Conservation (phyloP, 192 early-diverging fungal species). For the Jimgerdemannia lactiflua region DNA sequence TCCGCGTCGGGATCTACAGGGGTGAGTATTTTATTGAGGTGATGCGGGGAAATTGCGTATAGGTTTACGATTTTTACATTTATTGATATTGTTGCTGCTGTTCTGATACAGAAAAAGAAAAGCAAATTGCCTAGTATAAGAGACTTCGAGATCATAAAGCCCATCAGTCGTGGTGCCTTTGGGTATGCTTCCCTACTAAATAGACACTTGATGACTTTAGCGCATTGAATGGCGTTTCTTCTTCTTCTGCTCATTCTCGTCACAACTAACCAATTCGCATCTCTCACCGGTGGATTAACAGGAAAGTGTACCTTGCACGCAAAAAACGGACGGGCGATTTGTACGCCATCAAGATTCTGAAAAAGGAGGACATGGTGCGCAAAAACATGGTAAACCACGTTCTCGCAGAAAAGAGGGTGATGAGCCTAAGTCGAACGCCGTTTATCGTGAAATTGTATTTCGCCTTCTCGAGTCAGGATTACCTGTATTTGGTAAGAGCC, state of each 20-base stretch:
- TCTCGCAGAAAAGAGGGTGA: slow-evolving; percentile 80
- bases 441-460: slow-evolving; percentile 94
- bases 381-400: slow-evolving; percentile 97
- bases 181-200: slow-evolving; percentile 41
- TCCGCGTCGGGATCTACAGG: slow-evolving; percentile 19
- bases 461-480: slow-evolving; percentile 86
- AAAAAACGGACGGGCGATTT: slow-evolving; percentile 86
- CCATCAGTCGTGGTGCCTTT: slow-evolving; percentile 92
- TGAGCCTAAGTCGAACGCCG: slow-evolving; percentile 74
- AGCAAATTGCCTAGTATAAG: slow-evolving; percentile 69
- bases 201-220: not conserved
- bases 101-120: not conserved
- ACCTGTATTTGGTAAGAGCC: slow-evolving; percentile 70
- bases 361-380: slow-evolving; percentile 91
- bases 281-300: slow-evolving; percentile 15
- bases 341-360: slow-evolving; percentile 91
- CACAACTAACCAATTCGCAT: slow-evolving; percentile 8
- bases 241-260: not conserved
- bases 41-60: no score
- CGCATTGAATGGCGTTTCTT: not conserved
- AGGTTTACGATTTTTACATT: not conserved
- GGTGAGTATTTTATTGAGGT: not conserved
- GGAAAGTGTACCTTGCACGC: slow-evolving; percentile 82
- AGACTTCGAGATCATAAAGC: slow-evolving; percentile 94
- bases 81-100: not conserved